Evolutionary conservation across 371 early-diverging fungal species (phyloP).

Genomic region (Mortierella sp.): DNA sequence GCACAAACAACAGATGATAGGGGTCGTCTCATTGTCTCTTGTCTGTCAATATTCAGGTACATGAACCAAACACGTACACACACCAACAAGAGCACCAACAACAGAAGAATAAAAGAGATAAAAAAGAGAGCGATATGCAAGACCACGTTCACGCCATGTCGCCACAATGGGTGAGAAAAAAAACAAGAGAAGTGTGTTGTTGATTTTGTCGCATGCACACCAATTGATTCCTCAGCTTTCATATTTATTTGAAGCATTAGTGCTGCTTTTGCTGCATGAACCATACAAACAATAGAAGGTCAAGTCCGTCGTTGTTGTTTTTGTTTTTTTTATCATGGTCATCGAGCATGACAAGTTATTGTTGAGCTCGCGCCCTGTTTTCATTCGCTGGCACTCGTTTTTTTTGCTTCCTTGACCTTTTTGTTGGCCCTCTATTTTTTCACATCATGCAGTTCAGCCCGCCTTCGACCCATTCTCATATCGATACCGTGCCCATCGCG

Average conservation of each 20-base stretch:
- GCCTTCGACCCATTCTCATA: neutral
- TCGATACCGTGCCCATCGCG: neutral
- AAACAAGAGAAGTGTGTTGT: neutral
- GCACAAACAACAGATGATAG: neutral
- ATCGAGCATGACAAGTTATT: neutral
- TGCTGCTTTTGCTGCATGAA: neutral
- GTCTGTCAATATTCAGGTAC: neutral
- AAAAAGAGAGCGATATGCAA: neutral
- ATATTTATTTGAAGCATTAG: neutral
- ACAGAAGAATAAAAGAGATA: neutral
- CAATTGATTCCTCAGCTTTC: neutral
- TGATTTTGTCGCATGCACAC: neutral
- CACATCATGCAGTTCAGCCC: constrained; percentile 13
- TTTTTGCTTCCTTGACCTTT: neutral
- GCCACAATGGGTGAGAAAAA: neutral
- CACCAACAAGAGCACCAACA: neutral
- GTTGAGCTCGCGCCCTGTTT: neutral
- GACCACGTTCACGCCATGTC: constrained; percentile 8
- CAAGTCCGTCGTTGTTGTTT: too few species aligned
- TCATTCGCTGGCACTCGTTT: constrained; percentile 13
- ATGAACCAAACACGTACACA: neutral
- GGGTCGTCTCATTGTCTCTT: neutral
- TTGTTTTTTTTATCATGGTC: neutral
- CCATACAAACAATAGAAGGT: neutral
- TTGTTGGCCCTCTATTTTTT: constrained; percentile 6